Base-by-base conservation (phyloP, 176 grass and related monocot genomes). In the Musa beccarii region DNA sequence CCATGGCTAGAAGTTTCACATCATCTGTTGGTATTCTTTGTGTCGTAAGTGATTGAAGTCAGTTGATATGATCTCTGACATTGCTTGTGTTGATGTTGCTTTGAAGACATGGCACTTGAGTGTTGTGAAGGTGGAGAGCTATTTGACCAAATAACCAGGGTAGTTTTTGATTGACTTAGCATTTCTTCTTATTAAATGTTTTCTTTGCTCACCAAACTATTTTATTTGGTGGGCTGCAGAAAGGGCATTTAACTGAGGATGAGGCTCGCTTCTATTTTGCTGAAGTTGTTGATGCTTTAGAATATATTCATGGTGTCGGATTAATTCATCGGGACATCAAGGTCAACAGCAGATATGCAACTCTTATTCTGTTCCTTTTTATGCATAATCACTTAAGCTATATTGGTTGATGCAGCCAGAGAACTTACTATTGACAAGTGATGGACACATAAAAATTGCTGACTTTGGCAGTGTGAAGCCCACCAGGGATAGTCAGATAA, bases 401-500 rank as follows among this genome's bases (percentile, higher is more conserved):
- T 25, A 82, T 54, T 52, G 3, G 14, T 75, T 81, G 9, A 79
- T 81, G 71, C 95, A 99, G 95, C 95, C 95, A 72, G 95, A 99
- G 84, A 99, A 99, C 77, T 77, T 99, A 84, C 59, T 99, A 55
- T 82, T 99, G 75, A 94, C 95, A 71, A 79, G 78, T 57, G 91
- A 99, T 84, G 95, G 90, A 21, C 95, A 99, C 76, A 85, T 99
- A 74, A 99, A 94, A 77, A 84, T 99, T 72, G 95, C 95, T 79
- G 95, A 99, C 76, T 99, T 99, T 92, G 91, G 95, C 68, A 99
- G 95, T 22, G 91, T 99, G 12, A 99, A 99, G 79, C 95, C 95
- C 64, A 99, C 85, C 49, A 91, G 17, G 68, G 84, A 94, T 68
- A 87, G 83, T 52, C 81, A 75, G 26, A 86, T 99, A 56, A 99